Evolutionary conservation across 2,329 filamentous ascomycete species (phyloP).

Genomic region (Bimuria novae-zelandiae): DNA sequence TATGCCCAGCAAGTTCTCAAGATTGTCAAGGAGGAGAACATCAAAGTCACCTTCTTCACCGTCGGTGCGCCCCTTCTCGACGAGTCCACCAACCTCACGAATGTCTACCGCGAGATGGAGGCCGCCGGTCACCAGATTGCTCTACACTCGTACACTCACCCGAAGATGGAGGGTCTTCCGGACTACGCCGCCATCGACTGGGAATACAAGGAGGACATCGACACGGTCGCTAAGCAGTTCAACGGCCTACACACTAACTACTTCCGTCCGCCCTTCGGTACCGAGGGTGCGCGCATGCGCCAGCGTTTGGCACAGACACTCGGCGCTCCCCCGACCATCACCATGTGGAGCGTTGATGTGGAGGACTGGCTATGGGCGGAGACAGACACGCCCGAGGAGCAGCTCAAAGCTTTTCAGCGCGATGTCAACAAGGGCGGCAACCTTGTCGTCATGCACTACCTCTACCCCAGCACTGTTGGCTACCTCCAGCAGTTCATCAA

Average conservation of each 20-base stretch:
- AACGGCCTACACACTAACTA: conserved; percentile 52
- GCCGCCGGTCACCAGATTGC: conserved; percentile 69
- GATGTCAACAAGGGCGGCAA: conserved; percentile 66
- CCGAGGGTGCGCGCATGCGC: conserved; percentile 68
- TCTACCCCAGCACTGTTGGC: conserved; percentile 66
- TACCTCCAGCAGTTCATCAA: conserved; percentile 69
- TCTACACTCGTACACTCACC: conserved; percentile 70
- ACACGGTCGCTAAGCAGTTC: conserved; percentile 49
- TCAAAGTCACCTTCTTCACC: conserved; percentile 73
- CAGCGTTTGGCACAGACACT: conserved; percentile 60
- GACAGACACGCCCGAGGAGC: conserved; percentile 66
- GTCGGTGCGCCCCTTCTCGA: conserved; percentile 67
- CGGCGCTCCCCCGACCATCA: conserved; percentile 58
- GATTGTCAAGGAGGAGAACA: conserved; percentile 63
- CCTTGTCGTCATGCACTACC: conserved; percentile 71
- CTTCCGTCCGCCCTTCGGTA: conserved; percentile 73
- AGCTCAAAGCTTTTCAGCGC: conserved; percentile 67
- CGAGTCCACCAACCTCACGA: conserved; percentile 62
- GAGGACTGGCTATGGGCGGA: conserved; percentile 73
- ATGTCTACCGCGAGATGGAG: conserved; percentile 67
- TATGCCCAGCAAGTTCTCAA: conserved; percentile 65
- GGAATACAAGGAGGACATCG: conserved; percentile 64
- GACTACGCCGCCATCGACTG: conserved; percentile 61
- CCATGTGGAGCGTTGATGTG: conserved; percentile 72
- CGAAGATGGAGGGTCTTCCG: conserved; percentile 65